These are phyloP conservation scores for Myxozyma udenii DNA, from an alignment of 805 yeast species.

Conservation along the genomic window DNA sequence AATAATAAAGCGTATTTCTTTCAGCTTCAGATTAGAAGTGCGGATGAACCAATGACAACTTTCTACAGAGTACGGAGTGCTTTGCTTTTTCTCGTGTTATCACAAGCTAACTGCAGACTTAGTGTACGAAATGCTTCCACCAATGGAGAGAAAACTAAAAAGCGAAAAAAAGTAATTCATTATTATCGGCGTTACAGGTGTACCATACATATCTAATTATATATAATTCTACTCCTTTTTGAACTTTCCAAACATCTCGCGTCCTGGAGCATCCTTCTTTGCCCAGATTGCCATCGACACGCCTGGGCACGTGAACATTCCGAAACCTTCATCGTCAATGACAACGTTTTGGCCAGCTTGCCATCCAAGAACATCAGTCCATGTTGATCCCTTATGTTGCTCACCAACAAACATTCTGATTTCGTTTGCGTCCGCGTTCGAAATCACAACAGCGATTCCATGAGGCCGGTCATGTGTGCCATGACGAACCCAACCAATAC, in stretches of 20 bases:
- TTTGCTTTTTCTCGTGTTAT: not conserved
- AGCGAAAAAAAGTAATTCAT: no score
- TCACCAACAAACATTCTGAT: conserved; percentile 26
- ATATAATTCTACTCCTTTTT: not conserved
- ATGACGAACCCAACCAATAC: conserved; percentile 29
- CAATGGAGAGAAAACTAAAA: conserved; percentile 92
- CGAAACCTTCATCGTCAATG: conserved; percentile 25
- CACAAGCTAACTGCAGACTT: not conserved
- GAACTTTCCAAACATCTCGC: conserved; percentile 20
- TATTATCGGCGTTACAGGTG: no score
- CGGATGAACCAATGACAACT: conserved; percentile 99
- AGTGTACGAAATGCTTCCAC: conserved; percentile 83
- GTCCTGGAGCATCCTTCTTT: conserved; percentile 14
- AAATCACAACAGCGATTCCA: conserved; percentile 23
- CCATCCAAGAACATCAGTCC: conserved; percentile 29
- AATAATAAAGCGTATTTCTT: conserved; percentile 91
- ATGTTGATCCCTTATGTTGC: conserved; percentile 17
- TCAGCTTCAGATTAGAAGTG: conserved; percentile 94
- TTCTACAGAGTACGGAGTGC: conserved; percentile 59
- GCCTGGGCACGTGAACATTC: conserved; percentile 20
- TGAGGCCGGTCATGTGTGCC: conserved; percentile 26
- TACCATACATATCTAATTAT: not conserved
- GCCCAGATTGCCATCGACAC: conserved; percentile 25
- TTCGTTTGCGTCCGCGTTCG: conserved; percentile 24
- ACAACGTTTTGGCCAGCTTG: conserved; percentile 12